Conservation (phyloP, 352 stramenopile species). For the Globisporangium nunn region DNA sequence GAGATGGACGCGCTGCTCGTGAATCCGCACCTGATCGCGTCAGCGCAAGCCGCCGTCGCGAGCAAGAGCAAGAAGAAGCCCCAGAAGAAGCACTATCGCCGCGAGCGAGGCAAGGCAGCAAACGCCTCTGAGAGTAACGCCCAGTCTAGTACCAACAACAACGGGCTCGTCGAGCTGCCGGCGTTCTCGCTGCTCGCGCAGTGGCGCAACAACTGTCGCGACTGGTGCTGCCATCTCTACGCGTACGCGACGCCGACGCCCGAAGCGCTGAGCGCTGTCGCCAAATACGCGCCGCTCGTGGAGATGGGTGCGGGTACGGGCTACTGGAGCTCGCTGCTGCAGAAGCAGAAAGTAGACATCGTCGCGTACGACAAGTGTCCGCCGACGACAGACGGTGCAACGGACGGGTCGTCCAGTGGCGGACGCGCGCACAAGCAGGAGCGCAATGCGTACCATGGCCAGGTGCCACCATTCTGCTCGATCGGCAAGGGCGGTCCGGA, state of each 20-base stretch:
- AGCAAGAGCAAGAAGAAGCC: slow-evolving; percentile 52
- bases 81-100: slow-evolving; percentile 57
- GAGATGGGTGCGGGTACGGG: slow-evolving; percentile 88
- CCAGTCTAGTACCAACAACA: slow-evolving; percentile 3
- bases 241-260: slow-evolving; percentile 59
- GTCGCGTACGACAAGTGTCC: slow-evolving; percentile 58
- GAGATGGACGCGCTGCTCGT: slow-evolving; percentile 70
- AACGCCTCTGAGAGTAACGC: slow-evolving; percentile 1
- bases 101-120: slow-evolving; percentile 23
- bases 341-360: slow-evolving; percentile 62
- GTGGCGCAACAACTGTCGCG: slow-evolving; percentile 74
- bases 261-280: slow-evolving; percentile 40
- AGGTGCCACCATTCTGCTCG: slow-evolving; percentile 57
- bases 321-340: slow-evolving; percentile 83
- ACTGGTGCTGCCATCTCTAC: slow-evolving; percentile 73
- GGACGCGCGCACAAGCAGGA: slow-evolving; percentile 15
- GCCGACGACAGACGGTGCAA: slow-evolving; percentile 17
- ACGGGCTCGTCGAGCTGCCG: slow-evolving; percentile 37
- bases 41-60: slow-evolving; percentile 11
- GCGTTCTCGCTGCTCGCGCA: slow-evolving; percentile 56
- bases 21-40: slow-evolving; percentile 22
- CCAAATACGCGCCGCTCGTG: slow-evolving; percentile 59
- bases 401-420: slow-evolving; percentile 9
- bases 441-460: slow-evolving; percentile 52
- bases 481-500: slow-evolving; percentile 51